A percentile compares a stretch with the other conserved stretches of the same genome.
These are phyloP conservation scores for Haberlea rhodopensis DNA, from an alignment of 257 asterid genomes.

Conservation along the genomic window DNA sequence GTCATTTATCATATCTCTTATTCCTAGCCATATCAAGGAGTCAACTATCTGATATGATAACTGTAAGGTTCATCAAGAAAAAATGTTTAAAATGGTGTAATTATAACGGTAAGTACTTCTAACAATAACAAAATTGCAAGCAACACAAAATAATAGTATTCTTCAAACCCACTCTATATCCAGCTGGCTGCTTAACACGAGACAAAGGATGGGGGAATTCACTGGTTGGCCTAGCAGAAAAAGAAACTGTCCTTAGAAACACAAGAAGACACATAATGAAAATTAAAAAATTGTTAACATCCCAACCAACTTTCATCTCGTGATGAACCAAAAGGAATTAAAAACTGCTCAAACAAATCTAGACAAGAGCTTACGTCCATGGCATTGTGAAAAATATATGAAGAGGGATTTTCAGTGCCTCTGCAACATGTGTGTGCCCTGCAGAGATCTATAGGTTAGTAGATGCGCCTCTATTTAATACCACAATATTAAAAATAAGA, in stretches of 20 bases:
- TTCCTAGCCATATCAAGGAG: conserved; percentile 96
- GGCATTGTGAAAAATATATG: conserved; percentile 99
- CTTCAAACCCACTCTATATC: conserved; percentile 71
- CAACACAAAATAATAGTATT: conserved; percentile 22
- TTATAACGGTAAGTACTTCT: conserved; percentile 9
- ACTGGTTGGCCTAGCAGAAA: conserved; percentile 81
- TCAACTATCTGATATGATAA: conserved; percentile 95
- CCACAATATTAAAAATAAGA: neutral
- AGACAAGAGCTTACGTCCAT: conserved; percentile 86
- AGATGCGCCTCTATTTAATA: neutral
- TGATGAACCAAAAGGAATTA: conserved; percentile 24
- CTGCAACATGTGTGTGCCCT: conserved; percentile 97
- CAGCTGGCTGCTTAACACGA: conserved; percentile 94
- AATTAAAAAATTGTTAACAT: neutral
- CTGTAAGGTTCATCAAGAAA: conserved; percentile 56
- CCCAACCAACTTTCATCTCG: conserved; percentile 20
- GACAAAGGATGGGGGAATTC: conserved; percentile 98
- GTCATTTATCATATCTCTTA: conserved; percentile 93
- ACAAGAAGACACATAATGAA: conserved; percentile 13
- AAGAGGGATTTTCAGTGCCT: conserved; percentile 74
- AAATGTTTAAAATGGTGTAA: neutral
- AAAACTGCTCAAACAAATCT: conserved; percentile 24
- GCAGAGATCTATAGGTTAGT: conserved; percentile 35
- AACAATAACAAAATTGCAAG: conserved; percentile 16
- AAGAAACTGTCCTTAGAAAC: conserved; percentile 22